Percentiles rank a stretch among this genome's conserved stretches.
Conservation (phyloP, 768 basidiomycete genomes). For the Kwoniella shandongensis region DNA sequence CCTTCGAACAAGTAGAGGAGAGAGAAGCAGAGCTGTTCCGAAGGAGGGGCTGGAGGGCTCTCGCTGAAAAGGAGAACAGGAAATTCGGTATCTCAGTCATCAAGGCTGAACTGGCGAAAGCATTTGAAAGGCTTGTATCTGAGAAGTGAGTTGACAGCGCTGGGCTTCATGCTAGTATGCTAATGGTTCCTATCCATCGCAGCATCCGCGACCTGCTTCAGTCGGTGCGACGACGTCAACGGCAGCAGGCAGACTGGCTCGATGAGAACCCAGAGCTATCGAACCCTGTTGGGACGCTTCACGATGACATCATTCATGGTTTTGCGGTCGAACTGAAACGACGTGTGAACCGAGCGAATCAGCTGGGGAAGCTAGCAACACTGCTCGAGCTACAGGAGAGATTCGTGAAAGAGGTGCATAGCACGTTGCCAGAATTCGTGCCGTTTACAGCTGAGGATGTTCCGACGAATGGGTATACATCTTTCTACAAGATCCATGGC, state of each 20-base stretch:
- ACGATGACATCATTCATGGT: conserved; percentile 8
- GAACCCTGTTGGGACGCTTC: conserved; percentile 4
- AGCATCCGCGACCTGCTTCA: not conserved
- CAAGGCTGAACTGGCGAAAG: conserved; percentile 1
- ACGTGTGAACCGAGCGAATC: not conserved
- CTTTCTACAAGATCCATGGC: not conserved
- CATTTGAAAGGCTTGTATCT: conserved; percentile 3
- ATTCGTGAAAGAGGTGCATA: not conserved
- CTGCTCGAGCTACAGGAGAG: conserved; percentile 11
- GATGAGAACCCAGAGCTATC: not conserved
- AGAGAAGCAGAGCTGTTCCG: conserved; percentile 7
- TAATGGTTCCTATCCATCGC: not conserved
- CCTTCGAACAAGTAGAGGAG: not conserved
- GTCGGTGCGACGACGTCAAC: not conserved
- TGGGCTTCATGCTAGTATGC: not conserved
- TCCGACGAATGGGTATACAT: not conserved
- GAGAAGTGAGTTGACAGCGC: conserved; percentile 19
- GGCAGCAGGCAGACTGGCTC: not conserved
- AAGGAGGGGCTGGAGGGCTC: conserved; percentile 14
- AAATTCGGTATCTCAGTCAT: conserved; percentile 9
- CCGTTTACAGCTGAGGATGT: conserved; percentile 2
- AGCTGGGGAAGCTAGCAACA: not conserved
- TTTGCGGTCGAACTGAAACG: not conserved
- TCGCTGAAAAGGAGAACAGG: conserved; percentile 3
- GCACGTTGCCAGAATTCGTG: not conserved